These are phyloP conservation scores for Cystobasidium ongulense DNA, from an alignment of 768 basidiomycete genomes.

Conservation along the genomic window DNA sequence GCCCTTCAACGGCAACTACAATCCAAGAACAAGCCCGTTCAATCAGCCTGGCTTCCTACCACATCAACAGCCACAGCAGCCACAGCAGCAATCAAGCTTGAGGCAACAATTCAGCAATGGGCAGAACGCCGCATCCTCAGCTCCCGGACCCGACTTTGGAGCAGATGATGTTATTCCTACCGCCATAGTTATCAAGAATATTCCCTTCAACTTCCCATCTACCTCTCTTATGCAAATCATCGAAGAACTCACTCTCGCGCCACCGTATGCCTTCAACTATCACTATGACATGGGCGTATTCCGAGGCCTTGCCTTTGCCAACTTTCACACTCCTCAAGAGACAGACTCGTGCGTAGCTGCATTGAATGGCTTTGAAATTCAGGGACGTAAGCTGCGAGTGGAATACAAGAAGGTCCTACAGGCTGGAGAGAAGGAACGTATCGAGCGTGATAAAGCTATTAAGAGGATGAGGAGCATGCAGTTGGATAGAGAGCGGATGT, in stretches of 20 bases:
- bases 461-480: slow-evolving; percentile 68
- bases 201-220: slow-evolving; percentile 96
- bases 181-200: slow-evolving; percentile 99
- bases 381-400: slow-evolving; percentile 91
- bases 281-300: slow-evolving; percentile 55
- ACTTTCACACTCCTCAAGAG: slow-evolving; percentile 82
- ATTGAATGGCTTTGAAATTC: slow-evolving; percentile 89
- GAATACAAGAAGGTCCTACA: slow-evolving; percentile 99
- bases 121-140: background rate
- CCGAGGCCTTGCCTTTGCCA: slow-evolving; percentile 95
- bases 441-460: slow-evolving; percentile 96
- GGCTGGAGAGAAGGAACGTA: slow-evolving; percentile 96
- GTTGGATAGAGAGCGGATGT: slow-evolving; percentile 20
- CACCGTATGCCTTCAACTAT: slow-evolving; percentile 99
- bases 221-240: slow-evolving; percentile 95
- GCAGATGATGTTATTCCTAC: slow-evolving; percentile 69
- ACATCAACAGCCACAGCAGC: background rate
- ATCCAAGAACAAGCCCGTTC: background rate
- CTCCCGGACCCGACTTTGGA: background rate
- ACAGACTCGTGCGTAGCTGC: slow-evolving; percentile 94
- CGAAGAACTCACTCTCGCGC: slow-evolving; percentile 66
- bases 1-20: background rate
- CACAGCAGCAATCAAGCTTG: background rate
- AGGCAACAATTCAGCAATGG: slow-evolving; percentile 24
- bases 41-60: background rate